A percentile compares a stretch with the other conserved stretches of the same genome.
phyloP scores from a whole-genome alignment of 208 protist genomes.

The Porcisia deanei region DNA sequence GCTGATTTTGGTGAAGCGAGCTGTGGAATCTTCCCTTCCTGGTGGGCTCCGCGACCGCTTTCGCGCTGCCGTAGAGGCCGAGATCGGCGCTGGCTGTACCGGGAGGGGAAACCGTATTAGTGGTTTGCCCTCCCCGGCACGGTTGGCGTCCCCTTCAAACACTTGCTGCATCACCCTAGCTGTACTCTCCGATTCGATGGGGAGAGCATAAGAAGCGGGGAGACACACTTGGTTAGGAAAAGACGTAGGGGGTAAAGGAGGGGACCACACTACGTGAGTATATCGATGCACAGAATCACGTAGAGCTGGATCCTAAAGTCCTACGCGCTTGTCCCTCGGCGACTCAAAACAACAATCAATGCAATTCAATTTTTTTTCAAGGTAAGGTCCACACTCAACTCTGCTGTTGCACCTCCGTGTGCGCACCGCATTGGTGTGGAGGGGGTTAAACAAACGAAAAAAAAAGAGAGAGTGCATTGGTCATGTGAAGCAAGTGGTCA shows the following conservation, averaged over 20 bases:
- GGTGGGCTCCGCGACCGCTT: slow-evolving; percentile 19
- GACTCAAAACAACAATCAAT: background rate
- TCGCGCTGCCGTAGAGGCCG: background rate
- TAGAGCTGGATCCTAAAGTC: background rate
- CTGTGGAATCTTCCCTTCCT: background rate
- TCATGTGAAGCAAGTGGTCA: background rate
- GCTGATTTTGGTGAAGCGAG: background rate
- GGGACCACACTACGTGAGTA: background rate
- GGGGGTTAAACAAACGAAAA: no score
- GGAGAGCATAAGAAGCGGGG: background rate
- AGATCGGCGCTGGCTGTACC: background rate
- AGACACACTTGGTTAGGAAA: background rate
- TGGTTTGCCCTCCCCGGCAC: slow-evolving; percentile 3
- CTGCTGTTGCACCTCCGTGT: background rate
- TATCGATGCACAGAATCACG: no score
- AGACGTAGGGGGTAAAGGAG: background rate
- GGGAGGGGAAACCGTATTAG: slow-evolving; percentile 26
- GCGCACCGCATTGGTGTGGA: background rate
- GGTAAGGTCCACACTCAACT: background rate
- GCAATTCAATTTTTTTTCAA: background rate
- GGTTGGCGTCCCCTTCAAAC: slow-evolving; percentile 9
- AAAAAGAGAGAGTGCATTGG: background rate
- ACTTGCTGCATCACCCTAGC: slow-evolving; percentile 23
- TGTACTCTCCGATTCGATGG: background rate
- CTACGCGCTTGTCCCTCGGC: background rate